phyloP scores from a whole-genome alignment of 2,329 filamentous ascomycete species.

The Aureobasidium pullulans region DNA sequence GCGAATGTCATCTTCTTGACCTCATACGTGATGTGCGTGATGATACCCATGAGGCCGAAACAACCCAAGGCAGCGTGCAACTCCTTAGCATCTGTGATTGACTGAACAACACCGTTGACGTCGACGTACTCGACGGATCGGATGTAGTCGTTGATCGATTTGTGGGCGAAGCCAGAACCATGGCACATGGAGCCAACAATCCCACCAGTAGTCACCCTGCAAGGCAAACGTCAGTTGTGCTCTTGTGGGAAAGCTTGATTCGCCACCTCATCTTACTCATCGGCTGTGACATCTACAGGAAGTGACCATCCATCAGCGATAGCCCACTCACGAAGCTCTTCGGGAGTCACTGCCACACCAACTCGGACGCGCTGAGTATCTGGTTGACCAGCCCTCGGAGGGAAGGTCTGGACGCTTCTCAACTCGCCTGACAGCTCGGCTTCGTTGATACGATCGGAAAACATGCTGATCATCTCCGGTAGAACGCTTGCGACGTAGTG shows the following conservation, averaged over 20 bases:
- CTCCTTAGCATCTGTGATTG: slow-evolving; percentile 32
- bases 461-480: slow-evolving; percentile 3
- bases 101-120: slow-evolving; percentile 35
- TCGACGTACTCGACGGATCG: slow-evolving; percentile 43
- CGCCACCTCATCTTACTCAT: slow-evolving; percentile 26
- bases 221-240: not conserved
- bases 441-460: not conserved
- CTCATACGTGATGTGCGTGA: slow-evolving; percentile 45
- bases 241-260: not conserved
- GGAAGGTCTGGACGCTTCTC: slow-evolving; percentile 1
- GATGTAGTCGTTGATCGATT: slow-evolving; percentile 41
- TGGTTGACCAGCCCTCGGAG: not conserved
- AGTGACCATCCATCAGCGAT: slow-evolving; percentile 36
- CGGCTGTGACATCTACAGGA: slow-evolving; percentile 41
- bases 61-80: slow-evolving; percentile 37
- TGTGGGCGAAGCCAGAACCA: slow-evolving; percentile 38
- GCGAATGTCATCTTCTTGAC: slow-evolving; percentile 43
- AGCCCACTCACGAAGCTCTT: slow-evolving; percentile 41
- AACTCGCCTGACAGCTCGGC: slow-evolving; percentile 3
- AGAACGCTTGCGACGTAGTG: slow-evolving; percentile 26
- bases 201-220: slow-evolving; percentile 31
- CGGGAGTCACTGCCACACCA: slow-evolving; percentile 39
- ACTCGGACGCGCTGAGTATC: slow-evolving; percentile 30
- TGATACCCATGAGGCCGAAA: slow-evolving; percentile 43
- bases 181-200: slow-evolving; percentile 30